A percentile compares a stretch with the other conserved stretches of the same genome.
Evolutionary conservation across 495 filamentous ascomycete species (phyloP).

Genomic region (Rusavskia elegans): DNA sequence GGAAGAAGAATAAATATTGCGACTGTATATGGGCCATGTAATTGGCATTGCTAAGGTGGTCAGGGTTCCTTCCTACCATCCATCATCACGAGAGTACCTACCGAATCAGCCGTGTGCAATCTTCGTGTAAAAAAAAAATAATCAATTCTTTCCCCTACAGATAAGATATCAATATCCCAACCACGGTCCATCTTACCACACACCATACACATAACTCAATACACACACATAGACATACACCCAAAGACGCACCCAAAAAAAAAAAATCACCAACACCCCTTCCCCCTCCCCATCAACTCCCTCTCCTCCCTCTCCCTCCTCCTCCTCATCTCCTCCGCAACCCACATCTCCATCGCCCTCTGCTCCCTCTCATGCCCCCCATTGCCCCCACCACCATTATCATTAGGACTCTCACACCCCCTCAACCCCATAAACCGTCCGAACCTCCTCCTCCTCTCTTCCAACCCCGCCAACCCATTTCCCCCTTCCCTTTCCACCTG

Average conservation of each 20-base stretch:
- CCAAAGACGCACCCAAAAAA: too few relatives aligned
- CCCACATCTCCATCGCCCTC: slow-evolving; percentile 20
- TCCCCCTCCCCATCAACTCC: slow-evolving; percentile 1
- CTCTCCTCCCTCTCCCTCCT: background rate
- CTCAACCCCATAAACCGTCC: slow-evolving; percentile 2
- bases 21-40: background rate
- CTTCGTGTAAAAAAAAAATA: too few relatives aligned
- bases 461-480: background rate
- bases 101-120: too few relatives aligned
- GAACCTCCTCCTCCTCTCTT: background rate
- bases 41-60: background rate
- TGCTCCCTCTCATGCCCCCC: slow-evolving; percentile 17
- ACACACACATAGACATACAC: too few relatives aligned
- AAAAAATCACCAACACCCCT: background rate
- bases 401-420: slow-evolving; percentile 26
- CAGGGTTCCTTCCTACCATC: too few relatives aligned
- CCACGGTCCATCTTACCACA: background rate
- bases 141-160: too few relatives aligned
- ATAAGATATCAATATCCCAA: too few relatives aligned
- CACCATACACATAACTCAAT: background rate
- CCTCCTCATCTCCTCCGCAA: slow-evolving; percentile 10
- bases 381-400: slow-evolving; percentile 30
- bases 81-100: too few relatives aligned
- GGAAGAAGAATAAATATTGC: too few relatives aligned
- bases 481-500: background rate